These are phyloP conservation scores for Pichia sp. DNA, from an alignment of 1,139 yeast genomes.

Conservation along the genomic window DNA sequence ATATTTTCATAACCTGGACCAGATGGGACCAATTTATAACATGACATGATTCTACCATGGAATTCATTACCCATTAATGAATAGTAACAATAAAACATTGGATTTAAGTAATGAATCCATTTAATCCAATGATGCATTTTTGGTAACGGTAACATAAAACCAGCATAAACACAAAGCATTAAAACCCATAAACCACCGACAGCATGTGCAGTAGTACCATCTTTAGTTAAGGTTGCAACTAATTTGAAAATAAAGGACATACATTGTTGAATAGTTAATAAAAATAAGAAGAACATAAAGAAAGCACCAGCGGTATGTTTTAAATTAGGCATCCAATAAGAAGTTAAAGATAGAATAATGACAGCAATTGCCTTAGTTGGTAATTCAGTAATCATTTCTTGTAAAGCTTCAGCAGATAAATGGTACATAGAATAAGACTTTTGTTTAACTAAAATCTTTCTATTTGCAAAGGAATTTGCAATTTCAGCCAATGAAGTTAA, in stretches of 20 bases:
- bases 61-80: slow-evolving; percentile 48
- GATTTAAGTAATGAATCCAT: slow-evolving; percentile 54
- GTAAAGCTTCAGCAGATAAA: slow-evolving; percentile 53
- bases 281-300: slow-evolving; percentile 44
- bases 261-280: slow-evolving; percentile 35
- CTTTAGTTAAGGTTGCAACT: slow-evolving; percentile 49
- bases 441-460: slow-evolving; percentile 52
- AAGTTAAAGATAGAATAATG: slow-evolving; percentile 37
- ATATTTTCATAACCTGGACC: slow-evolving; percentile 42
- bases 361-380: slow-evolving; percentile 45
- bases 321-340: slow-evolving; percentile 48
- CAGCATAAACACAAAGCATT: slow-evolving; percentile 42
- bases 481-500: slow-evolving; percentile 52
- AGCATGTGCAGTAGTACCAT: slow-evolving; percentile 44
- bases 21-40: slow-evolving; percentile 42
- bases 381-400: slow-evolving; percentile 39
- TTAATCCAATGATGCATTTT: slow-evolving; percentile 59
- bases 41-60: slow-evolving; percentile 47
- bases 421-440: slow-evolving; percentile 50
- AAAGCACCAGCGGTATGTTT: slow-evolving; percentile 48
- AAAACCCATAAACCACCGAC: slow-evolving; percentile 43
- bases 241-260: slow-evolving; percentile 48
- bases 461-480: slow-evolving; percentile 40
- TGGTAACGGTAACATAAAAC: slow-evolving; percentile 49
- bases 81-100: slow-evolving; percentile 50